Evolutionary conservation across 2,329 filamentous ascomycete species (phyloP), one percentile per base, ranked within the genome.

Genomic region (Cordyceps tenuipes): DNA sequence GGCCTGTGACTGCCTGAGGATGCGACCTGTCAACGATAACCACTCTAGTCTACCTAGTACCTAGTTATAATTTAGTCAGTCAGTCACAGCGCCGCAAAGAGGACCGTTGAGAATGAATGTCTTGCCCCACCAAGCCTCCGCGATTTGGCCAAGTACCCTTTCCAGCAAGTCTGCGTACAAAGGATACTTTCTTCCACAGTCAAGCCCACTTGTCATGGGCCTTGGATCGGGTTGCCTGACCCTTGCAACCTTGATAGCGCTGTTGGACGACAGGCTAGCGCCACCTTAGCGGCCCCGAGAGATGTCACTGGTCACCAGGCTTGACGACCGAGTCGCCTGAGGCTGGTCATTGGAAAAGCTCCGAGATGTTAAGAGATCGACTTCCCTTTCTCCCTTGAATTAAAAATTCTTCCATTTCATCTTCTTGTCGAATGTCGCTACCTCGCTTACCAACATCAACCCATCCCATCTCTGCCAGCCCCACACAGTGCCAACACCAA

Each of bases 61-160:
- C n/a, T n/a, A n/a, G n/a, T n/a, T n/a, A n/a, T n/a, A n/a, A n/a
- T n/a, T n/a, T n/a, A n/a, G n/a, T n/a, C n/a, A n/a, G n/a, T n/a
- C n/a, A n/a, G 39, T 56, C 43, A 29, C 36, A 43, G 34, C 55
- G 46, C 46, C 44, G 46, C 55, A 50, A 57, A 21, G 34, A 50
- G 56, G 44, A 58, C 47, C 56, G 56, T 58, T 58, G 36, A n/a
- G 31, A 3, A 3, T 44, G 44, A 3, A 3, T 44, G 44, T 23
- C 39, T 43, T 43, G 52, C 26, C 36, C 36, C 34, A 13, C 21
- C 8, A 43, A 54, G 39, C 46, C 46, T 50, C 55, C 46, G 23
- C 56, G 56, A 58, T 58, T 57, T 52, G n/a, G 17, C 17, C 31
- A 52, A 19, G 54, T 49, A 55, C n/a, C 53, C 3, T 8, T 17